phyloP scores from a whole-genome alignment of 257 asterid species.

The Phtheirospermum japonicum region DNA sequence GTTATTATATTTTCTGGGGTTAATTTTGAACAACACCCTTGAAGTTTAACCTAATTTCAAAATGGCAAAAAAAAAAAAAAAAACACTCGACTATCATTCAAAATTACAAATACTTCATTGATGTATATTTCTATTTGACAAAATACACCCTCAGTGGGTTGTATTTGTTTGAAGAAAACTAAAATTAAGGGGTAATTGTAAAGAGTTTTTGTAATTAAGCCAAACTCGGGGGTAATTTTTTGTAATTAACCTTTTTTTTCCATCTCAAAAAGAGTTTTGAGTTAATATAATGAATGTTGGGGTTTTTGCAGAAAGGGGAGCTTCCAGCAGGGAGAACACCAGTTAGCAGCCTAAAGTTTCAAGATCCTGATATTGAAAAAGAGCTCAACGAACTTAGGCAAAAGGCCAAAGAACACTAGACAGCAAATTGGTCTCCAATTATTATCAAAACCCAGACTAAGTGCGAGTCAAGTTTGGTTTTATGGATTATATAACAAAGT shows the following conservation, averaged over 20 bases:
- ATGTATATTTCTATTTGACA: neutral
- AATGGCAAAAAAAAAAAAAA: neutral
- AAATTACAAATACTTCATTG: neutral
- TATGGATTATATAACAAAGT: neutral
- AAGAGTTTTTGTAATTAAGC: neutral
- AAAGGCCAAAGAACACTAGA: slow-evolving; percentile 38
- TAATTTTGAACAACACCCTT: neutral
- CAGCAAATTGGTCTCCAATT: neutral
- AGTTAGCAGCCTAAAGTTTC: slow-evolving; percentile 47
- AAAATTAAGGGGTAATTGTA: neutral
- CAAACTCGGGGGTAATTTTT: neutral
- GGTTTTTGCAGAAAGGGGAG: slow-evolving; percentile 73
- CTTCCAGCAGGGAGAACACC: slow-evolving; percentile 87
- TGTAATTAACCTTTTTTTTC: neutral
- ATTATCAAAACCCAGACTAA: neutral
- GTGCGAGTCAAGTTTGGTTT: neutral
- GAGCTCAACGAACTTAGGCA: slow-evolving; percentile 86
- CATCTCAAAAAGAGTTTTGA: neutral
- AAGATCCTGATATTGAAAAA: slow-evolving; percentile 88
- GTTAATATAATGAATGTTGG: neutral
- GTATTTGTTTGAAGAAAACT: no score
- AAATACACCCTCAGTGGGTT: no score
- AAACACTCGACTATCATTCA: neutral
- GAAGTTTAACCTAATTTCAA: neutral
- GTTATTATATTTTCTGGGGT: neutral